phyloP scores from a whole-genome alignment of 2,329 filamentous ascomycete genomes.

The Raffaelea deltoideospora region DNA sequence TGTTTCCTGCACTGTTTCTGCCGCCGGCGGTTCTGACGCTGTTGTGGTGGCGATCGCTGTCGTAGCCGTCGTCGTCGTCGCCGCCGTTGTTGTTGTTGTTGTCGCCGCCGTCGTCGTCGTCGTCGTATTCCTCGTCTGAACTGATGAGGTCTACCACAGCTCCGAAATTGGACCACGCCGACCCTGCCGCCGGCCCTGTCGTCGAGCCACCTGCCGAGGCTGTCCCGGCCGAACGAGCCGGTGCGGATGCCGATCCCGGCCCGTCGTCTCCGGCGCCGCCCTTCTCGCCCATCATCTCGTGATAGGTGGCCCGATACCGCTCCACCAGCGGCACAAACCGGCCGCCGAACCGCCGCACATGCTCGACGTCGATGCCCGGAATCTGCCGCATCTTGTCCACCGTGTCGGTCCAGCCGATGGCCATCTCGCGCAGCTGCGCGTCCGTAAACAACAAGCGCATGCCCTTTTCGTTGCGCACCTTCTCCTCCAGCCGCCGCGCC shows the following conservation, averaged over 20 bases:
- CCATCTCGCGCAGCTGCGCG: constrained; percentile 57
- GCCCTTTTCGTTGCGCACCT: constrained; percentile 42
- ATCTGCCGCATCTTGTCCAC: constrained; percentile 48
- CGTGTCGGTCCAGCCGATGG: constrained; percentile 48
- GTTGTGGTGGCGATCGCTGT: not conserved
- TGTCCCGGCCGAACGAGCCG: not conserved
- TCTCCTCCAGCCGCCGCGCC: constrained; percentile 44
- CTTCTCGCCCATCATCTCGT: constrained; percentile 30
- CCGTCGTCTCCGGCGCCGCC: constrained; percentile 4
- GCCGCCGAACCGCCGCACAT: constrained; percentile 45
- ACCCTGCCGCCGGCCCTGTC: constrained; percentile 1
- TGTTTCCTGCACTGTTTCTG: not conserved
- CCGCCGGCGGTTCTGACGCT: not conserved
- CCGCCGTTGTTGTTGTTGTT: constrained; percentile 11
- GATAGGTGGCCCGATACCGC: constrained; percentile 29
- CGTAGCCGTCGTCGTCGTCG: constrained; percentile 11
- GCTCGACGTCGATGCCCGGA: constrained; percentile 44
- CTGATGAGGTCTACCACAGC: constrained; percentile 42
- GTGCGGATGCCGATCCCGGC: not conserved
- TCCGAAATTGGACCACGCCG: constrained; percentile 10
- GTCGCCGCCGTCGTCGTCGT: constrained; percentile 11
- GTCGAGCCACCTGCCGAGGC: too few relatives aligned
- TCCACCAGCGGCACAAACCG: constrained; percentile 45
- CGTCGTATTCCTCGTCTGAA: constrained; percentile 11
- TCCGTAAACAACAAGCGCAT: constrained; percentile 54